Evolutionary conservation across 352 stramenopile genomes (phyloP), one percentile per base, ranked within the genome.

Genomic region (Globisporangium polare): DNA sequence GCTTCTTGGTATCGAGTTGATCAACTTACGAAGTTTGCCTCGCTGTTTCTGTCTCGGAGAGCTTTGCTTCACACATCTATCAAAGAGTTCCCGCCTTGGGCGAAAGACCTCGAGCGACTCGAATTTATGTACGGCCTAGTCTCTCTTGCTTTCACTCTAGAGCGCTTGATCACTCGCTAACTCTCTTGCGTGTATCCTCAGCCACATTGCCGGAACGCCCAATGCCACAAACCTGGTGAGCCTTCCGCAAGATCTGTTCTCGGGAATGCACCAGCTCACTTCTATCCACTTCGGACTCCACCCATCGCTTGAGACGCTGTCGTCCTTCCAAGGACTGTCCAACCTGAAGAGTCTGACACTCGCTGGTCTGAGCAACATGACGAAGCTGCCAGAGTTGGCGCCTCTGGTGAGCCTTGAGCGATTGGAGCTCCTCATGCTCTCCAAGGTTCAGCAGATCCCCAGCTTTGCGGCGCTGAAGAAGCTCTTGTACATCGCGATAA

Each of bases 121-220:
- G 49, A 80, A 26, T 81, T 72, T 18, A 31, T 84, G 75, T 84
- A 70, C 35, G 75, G 18, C 15, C 46, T 24, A 47, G 41, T 24
- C 41, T 13, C 18, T 47, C 9, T 53, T 37, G 27, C 12, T 5
- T 1, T 53, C 47, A 4, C 37, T 31, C 12, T 31, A 39, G 22
- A 33, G 22, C 3, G 17, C 27, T 43, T 6, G 37, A 43, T 43
- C 13, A 7, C 37, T n/a, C 15, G 13, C 37, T 43, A 5, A n/a
- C 37, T 43, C 37, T 3, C 33, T 39, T 39, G 12, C 15, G 39
- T 53, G 26, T 20, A 27, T 39, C 6, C 10, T 39, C 37, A 58
- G 35, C 0, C 35, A 58, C 17, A n/a, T 58, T 20, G 35, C 37
- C 17, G 53, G 35, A 12, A 58, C 46, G 15, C 35, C 37, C 7